phyloP scores from a whole-genome alignment of 768 basidiomycete species.

The Auricularia cornea region DNA sequence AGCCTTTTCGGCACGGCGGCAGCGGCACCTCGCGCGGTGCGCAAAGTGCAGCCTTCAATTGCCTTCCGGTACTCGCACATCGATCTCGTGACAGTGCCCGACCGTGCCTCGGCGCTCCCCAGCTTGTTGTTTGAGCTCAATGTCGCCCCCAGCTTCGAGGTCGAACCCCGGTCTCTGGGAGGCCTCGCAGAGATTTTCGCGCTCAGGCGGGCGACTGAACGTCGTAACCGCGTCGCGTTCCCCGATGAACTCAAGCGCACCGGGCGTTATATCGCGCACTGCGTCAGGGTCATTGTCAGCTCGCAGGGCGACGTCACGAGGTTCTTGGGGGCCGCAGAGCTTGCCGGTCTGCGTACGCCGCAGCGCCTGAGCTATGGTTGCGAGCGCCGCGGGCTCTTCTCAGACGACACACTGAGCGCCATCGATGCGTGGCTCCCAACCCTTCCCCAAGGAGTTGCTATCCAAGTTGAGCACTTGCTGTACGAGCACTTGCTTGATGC shows the following conservation, averaged over 20 bases:
- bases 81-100: background rate
- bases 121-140: background rate
- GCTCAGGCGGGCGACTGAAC: background rate
- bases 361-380: conserved; percentile 29
- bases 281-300: conserved; percentile 41
- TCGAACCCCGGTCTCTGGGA: background rate
- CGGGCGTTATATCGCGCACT: conserved; percentile 25
- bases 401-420: conserved; percentile 21
- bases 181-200: background rate
- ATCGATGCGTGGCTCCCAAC: conserved; percentile 26
- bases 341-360: conserved; percentile 28
- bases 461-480: conserved; percentile 44
- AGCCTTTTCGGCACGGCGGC: too few relatives aligned
- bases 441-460: conserved; percentile 44
- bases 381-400: conserved; percentile 39
- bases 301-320: conserved; percentile 23
- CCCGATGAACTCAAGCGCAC: background rate
- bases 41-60: background rate
- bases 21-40: background rate
- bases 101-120: background rate
- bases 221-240: background rate
- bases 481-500: conserved; percentile 36
- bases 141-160: background rate
- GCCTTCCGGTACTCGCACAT: background rate
- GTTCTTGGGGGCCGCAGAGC: conserved; percentile 32